Conservation (phyloP, 2,329 filamentous ascomycete species). For the Bimuria novae-zelandiae region DNA sequence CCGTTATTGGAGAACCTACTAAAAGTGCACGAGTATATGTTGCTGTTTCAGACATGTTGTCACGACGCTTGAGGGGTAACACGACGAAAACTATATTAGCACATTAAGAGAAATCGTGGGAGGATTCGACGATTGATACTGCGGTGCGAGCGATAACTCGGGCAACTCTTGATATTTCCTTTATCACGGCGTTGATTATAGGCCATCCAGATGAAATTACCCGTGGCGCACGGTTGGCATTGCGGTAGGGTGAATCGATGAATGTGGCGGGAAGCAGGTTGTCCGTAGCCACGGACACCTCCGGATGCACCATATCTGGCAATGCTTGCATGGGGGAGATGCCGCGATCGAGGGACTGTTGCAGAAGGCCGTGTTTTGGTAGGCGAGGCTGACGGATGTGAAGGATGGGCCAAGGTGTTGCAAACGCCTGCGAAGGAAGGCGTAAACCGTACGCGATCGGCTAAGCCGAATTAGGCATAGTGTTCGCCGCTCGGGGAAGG, state of each 20-base stretch:
- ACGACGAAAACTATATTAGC: neutral
- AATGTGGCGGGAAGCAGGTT: slow-evolving; percentile 4
- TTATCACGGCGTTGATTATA: neutral
- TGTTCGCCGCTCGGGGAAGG: neutral
- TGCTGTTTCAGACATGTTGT: neutral
- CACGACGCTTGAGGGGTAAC: neutral
- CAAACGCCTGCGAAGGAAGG: neutral
- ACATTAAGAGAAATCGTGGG: neutral
- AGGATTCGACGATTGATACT: neutral
- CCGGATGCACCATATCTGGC: neutral
- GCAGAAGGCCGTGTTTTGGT: neutral
- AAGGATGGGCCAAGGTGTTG: neutral
- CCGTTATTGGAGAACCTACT: neutral
- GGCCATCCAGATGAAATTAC: slow-evolving; percentile 1
- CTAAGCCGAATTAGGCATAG: neutral
- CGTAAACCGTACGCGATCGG: neutral
- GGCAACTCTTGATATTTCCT: neutral
- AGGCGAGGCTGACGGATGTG: neutral
- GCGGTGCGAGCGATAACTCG: neutral
- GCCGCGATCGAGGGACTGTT: neutral
- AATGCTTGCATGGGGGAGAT: neutral
- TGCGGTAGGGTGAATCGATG: slow-evolving; percentile 1
- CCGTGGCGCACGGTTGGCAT: neutral
- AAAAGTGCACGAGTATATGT: neutral
- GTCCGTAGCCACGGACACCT: neutral